Conservation (phyloP, 2,329 filamentous ascomycete genomes). For the Calonectria pseudoreteaudii region DNA sequence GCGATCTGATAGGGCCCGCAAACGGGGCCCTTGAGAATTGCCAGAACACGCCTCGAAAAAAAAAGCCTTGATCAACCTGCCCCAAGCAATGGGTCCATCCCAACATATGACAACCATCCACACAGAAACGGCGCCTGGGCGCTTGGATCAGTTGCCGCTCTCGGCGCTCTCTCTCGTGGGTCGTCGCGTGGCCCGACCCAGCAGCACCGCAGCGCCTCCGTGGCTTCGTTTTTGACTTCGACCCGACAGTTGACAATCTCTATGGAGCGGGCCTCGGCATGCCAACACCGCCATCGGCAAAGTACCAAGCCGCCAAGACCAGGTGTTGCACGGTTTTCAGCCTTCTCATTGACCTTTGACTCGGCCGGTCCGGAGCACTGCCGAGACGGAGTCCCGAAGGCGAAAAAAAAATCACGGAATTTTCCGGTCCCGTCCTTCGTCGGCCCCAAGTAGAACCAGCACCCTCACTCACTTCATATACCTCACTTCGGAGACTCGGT, state of each 20-base stretch:
- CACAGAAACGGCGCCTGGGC: conserved; percentile 35
- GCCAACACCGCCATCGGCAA: conserved; percentile 11
- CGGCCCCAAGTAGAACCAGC: neutral
- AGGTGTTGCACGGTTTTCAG: conserved; percentile 19
- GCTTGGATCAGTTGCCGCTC: conserved; percentile 41
- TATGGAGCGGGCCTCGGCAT: conserved; percentile 10
- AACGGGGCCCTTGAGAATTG: conserved; percentile 28
- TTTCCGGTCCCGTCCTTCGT: neutral
- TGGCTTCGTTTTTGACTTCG: conserved; percentile 38
- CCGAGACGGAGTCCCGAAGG: conserved; percentile 9
- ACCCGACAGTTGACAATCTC: conserved; percentile 28
- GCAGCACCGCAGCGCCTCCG: conserved; percentile 29
- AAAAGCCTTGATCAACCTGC: conserved; percentile 29
- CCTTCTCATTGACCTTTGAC: neutral
- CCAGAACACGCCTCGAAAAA: conserved; percentile 21
- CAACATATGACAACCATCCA: conserved; percentile 37
- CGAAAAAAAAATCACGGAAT: neutral
- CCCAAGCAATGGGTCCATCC: conserved; percentile 35
- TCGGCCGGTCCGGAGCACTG: conserved; percentile 26
- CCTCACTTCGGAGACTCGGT: neutral
- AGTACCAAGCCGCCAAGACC: neutral
- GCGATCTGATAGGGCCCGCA: conserved; percentile 40
- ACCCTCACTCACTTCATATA: neutral
- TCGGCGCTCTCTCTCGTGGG: conserved; percentile 37
- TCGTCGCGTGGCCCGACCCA: conserved; percentile 43